These are phyloP conservation scores for Didymella arachidicola DNA, from an alignment of 2,329 filamentous ascomycete genomes.

Conservation along the genomic window DNA sequence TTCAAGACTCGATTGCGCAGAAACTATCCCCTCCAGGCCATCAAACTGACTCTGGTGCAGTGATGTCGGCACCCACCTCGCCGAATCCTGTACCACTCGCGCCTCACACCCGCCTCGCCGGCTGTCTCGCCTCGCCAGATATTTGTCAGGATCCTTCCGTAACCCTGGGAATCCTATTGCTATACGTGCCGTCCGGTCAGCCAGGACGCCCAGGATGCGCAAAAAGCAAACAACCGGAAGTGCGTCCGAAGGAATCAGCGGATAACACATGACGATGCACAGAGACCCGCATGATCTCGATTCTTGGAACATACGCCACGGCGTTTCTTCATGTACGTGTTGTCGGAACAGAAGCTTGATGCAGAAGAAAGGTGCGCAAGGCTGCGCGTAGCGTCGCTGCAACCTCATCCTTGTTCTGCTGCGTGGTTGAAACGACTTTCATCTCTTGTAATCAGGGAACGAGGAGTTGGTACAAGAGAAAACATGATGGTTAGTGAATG, in stretches of 20 bases:
- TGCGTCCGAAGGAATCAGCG: slow-evolving; percentile 3
- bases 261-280: not conserved
- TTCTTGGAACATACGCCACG: slow-evolving; percentile 2
- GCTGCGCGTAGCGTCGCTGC: not conserved
- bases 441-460: not conserved
- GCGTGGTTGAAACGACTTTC: not conserved
- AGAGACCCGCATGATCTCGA: not conserved
- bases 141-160: slow-evolving; percentile 5
- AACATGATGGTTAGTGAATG: not conserved
- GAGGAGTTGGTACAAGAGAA: not conserved
- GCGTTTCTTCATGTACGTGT: not conserved
- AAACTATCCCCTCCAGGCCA: no score
- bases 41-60: not conserved
- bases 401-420: not conserved
- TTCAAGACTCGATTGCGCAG: no score
- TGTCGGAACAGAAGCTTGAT: slow-evolving; percentile 2
- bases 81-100: slow-evolving; percentile 2
- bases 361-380: slow-evolving; percentile 5
- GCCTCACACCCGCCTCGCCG: slow-evolving; percentile 4
- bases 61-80: not conserved
- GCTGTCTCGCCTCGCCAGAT: not conserved
- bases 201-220: slow-evolving; percentile 5
- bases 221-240: slow-evolving; percentile 18
- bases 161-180: not conserved
- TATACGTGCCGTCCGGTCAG: not conserved